Evolutionary conservation across 2,329 filamentous ascomycete genomes (phyloP).

Genomic region (Lachnellula subtilissima): DNA sequence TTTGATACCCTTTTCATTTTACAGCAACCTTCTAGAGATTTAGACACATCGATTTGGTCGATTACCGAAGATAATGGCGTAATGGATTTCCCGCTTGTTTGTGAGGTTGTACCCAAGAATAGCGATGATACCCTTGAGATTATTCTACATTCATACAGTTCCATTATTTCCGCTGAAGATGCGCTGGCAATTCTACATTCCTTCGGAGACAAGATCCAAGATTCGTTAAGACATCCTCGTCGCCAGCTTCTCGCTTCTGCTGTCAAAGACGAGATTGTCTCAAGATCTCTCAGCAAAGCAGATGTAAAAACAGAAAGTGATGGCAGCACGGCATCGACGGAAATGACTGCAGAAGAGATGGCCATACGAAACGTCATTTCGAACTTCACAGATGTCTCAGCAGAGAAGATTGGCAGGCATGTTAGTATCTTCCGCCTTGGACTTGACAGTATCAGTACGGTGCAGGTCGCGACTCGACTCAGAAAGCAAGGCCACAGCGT

Average conservation of each 20-base stretch:
- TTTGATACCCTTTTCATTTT: constrained; percentile 81
- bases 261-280: constrained; percentile 19
- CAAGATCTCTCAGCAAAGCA: not conserved
- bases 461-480: constrained; percentile 68
- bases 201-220: constrained; percentile 22
- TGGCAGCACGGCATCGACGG: not conserved
- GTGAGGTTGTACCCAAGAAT: constrained; percentile 62
- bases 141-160: constrained; percentile 58
- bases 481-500: constrained; percentile 54
- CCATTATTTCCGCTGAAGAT: constrained; percentile 26
- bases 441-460: constrained; percentile 82
- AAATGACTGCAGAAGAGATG: constrained; percentile 33
- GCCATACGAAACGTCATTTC: constrained; percentile 40
- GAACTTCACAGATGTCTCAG: constrained; percentile 50
- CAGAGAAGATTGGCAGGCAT: constrained; percentile 47
- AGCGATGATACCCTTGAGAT: constrained; percentile 49
- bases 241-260: constrained; percentile 22
- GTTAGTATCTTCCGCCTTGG: constrained; percentile 85
- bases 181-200: constrained; percentile 14
- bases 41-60: constrained; percentile 53
- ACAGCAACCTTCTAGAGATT: constrained; percentile 58
- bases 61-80: constrained; percentile 52
- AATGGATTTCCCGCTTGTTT: constrained; percentile 75
- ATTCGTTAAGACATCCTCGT: constrained; percentile 26
- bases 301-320: not conserved